These are phyloP conservation scores for Colletotrichum euphorbiae DNA, from an alignment of 2,329 filamentous ascomycete genomes.

Conservation along the genomic window DNA sequence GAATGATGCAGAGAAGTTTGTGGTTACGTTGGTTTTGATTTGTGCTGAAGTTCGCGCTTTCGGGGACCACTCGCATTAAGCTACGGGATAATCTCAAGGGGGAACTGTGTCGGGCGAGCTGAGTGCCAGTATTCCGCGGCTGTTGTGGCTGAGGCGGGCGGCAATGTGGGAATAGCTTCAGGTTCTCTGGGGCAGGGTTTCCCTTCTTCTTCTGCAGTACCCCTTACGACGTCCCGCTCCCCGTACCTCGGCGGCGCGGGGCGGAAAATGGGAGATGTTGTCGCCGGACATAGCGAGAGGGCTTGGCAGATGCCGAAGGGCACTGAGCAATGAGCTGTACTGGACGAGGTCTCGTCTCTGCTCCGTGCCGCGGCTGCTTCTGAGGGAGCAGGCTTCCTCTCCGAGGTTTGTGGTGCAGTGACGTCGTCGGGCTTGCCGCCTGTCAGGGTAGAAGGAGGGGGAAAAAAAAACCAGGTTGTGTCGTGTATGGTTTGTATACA, in stretches of 20 bases:
- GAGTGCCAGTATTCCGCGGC: no score
- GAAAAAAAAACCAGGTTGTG: no score
- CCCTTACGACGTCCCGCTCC: no score
- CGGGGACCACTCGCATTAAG: neutral
- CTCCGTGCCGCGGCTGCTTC: neutral
- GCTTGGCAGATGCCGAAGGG: neutral
- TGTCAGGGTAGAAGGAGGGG: neutral
- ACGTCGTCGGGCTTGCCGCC: conserved; percentile 18
- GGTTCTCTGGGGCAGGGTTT: neutral
- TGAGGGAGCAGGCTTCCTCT: neutral
- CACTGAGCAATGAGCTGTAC: no score
- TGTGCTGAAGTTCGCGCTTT: no score
- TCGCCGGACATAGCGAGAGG: neutral
- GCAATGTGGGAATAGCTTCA: conserved; percentile 34
- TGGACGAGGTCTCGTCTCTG: neutral
- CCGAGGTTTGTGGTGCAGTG: neutral
- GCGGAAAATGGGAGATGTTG: conserved; percentile 27
- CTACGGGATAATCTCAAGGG: neutral
- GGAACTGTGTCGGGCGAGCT: no score
- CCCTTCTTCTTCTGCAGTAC: no score
- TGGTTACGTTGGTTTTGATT: no score
- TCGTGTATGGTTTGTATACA: neutral
- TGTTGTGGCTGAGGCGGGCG: conserved; percentile 9
- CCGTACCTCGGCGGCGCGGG: no score
- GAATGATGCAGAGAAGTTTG: no score